A percentile compares a stretch with the other conserved stretches of the same genome.
phyloP scores from a whole-genome alignment of 176 grass and related monocot genomes.

The Cenchrus purpureus region DNA sequence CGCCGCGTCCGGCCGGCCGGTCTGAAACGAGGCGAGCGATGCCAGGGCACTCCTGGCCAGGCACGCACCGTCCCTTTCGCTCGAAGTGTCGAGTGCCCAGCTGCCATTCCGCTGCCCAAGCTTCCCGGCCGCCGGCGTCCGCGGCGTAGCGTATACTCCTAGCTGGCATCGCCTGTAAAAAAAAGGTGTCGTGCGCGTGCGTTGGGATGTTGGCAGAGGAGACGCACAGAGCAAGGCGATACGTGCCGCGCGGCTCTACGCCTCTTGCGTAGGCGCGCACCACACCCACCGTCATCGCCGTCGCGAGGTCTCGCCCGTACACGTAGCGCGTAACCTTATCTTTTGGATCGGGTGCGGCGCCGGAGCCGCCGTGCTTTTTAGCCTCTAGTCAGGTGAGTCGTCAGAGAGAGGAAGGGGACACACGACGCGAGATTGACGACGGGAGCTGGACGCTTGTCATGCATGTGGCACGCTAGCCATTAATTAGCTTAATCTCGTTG shows the following conservation, averaged over 20 bases:
- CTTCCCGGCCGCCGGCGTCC: too few species aligned
- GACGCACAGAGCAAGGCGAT: too few species aligned
- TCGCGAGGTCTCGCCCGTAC: constrained; percentile 11
- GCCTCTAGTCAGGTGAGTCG: neutral
- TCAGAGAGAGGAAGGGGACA: neutral
- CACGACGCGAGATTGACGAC: neutral
- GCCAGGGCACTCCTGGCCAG: neutral
- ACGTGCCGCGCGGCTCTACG: neutral
- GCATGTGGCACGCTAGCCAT: constrained; percentile 25
- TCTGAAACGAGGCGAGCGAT: neutral
- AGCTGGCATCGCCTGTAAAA: neutral
- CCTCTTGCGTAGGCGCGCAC: neutral
- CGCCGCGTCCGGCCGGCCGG: constrained; percentile 1
- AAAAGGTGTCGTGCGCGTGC: too few species aligned
- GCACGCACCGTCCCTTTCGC: neutral
- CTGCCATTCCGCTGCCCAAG: neutral
- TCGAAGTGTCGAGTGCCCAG: constrained; percentile 7
- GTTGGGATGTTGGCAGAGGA: too few species aligned
- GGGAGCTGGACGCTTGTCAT: constrained; percentile 15
- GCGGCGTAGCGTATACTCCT: neutral
- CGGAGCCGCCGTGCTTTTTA: neutral
- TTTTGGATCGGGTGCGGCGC: neutral
- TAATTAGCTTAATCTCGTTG: neutral
- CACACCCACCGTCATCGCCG: neutral
- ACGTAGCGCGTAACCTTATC: constrained; percentile 3